Conservation (phyloP, 208 protist species). For the Endotrypanum monterogeii region DNA sequence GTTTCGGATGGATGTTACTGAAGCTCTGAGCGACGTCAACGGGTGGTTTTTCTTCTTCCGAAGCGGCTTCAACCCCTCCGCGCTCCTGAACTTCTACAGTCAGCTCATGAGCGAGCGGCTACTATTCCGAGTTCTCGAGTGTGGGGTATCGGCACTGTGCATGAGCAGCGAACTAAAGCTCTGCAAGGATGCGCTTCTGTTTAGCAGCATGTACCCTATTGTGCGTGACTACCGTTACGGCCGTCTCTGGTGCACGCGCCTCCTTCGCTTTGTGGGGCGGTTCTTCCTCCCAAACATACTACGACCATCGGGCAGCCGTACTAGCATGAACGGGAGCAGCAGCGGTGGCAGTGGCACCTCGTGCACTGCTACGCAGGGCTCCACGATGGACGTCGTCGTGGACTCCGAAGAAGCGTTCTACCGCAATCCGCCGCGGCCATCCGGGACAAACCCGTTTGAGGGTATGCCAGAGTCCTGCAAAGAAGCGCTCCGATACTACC, state of each 20-base stretch:
- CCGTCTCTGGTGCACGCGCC: conserved; percentile 50
- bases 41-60: conserved; percentile 27
- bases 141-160: conserved; percentile 41
- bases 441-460: conserved; percentile 21
- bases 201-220: conserved; percentile 51
- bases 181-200: conserved; percentile 53
- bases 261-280: conserved; percentile 24
- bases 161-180: conserved; percentile 28
- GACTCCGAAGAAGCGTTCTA: conserved; percentile 17
- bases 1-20: conserved; percentile 51
- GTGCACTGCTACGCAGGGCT: background rate
- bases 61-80: conserved; percentile 26
- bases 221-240: conserved; percentile 69
- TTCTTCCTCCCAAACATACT: conserved; percentile 42
- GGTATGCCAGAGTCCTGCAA: conserved; percentile 38
- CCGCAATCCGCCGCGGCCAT: conserved; percentile 17
- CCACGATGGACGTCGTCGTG: background rate
- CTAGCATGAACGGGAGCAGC: background rate
- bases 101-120: conserved; percentile 39
- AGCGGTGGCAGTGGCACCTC: background rate
- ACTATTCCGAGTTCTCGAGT: conserved; percentile 57
- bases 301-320: conserved; percentile 9
- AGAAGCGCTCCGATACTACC: conserved; percentile 53
- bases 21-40: conserved; percentile 38
- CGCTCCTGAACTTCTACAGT: conserved; percentile 31